These are phyloP conservation scores for Aspergillus niger DNA, from an alignment of 2,329 filamentous ascomycete genomes.

Conservation along the genomic window DNA sequence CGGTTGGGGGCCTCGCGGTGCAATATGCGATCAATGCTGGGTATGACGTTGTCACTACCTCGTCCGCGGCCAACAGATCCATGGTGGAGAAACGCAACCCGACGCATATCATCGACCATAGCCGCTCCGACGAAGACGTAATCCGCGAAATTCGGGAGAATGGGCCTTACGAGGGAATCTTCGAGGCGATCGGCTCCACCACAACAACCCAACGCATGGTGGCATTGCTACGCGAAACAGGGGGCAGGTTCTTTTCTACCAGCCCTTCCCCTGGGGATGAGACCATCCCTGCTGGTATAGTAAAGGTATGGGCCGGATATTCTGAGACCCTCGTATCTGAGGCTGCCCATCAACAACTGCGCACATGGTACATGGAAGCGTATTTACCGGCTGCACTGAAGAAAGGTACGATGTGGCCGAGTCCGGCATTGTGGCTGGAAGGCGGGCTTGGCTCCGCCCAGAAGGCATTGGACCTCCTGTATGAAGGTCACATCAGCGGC, in stretches of 20 bases:
- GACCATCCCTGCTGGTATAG: too few species aligned
- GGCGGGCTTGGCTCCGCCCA: conserved; percentile 1
- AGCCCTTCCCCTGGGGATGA: too few species aligned
- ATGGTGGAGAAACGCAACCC: conserved; percentile 9
- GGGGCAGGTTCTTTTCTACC: too few species aligned
- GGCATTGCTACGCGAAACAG: not conserved
- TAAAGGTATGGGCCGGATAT: too few species aligned
- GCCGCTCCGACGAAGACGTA: not conserved
- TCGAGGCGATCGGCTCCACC: conserved; percentile 3
- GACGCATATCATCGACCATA: conserved; percentile 18
- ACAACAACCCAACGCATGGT: not conserved
- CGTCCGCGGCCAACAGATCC: conserved; percentile 9
- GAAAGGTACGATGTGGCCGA: conserved; percentile 16
- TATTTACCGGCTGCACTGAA: conserved; percentile 20
- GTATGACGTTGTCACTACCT: conserved; percentile 17
- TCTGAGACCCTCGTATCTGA: too few species aligned
- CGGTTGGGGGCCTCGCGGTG: conserved; percentile 8
- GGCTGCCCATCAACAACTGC: not conserved
- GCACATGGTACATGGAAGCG: conserved; percentile 9
- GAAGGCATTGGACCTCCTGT: conserved; percentile 5
- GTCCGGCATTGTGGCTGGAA: not conserved
- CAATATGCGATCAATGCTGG: conserved; percentile 15
- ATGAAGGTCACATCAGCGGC: conserved; percentile 1
- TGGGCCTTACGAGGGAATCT: conserved; percentile 12
- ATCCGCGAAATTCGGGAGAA: not conserved